Conservation (phyloP, 1,284 basidiomycete species). For the Boletus mariae region DNA sequence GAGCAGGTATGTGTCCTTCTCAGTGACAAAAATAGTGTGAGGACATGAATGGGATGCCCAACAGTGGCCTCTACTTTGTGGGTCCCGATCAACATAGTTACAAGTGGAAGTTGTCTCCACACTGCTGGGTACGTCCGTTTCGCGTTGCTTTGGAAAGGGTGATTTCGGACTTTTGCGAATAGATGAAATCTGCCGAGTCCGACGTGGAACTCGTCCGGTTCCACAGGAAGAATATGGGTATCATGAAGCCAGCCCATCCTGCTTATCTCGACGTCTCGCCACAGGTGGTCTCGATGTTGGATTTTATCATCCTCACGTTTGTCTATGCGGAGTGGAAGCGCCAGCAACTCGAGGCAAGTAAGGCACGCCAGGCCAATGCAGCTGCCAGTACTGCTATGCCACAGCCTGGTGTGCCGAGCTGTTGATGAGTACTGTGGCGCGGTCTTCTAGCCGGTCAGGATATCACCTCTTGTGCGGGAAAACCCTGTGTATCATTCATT, state of each 20-base stretch:
- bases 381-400: no score
- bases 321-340: slow-evolving; percentile 6
- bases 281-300: slow-evolving; percentile 16
- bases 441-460: no score
- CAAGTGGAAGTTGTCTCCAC: not conserved
- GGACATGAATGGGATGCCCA: no score
- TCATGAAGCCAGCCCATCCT: slow-evolving; percentile 13
- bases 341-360: not conserved
- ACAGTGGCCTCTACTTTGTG: not conserved
- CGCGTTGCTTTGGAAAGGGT: not conserved
- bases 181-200: slow-evolving; percentile 19
- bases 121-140: not conserved
- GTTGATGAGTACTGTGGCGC: no score
- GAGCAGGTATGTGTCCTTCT: not conserved
- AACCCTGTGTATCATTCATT: no score
- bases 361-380: no score
- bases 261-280: slow-evolving; percentile 20
- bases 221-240: slow-evolving; percentile 19
- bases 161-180: not conserved
- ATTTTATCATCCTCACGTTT: slow-evolving; percentile 24
- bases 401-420: no score
- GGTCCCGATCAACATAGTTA: not conserved
- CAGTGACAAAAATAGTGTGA: no score
- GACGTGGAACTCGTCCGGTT: slow-evolving; percentile 15
- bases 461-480: no score